These are phyloP conservation scores for Epichloe gansuensis DNA, from an alignment of 2,329 filamentous ascomycete species.

Conservation along the genomic window DNA sequence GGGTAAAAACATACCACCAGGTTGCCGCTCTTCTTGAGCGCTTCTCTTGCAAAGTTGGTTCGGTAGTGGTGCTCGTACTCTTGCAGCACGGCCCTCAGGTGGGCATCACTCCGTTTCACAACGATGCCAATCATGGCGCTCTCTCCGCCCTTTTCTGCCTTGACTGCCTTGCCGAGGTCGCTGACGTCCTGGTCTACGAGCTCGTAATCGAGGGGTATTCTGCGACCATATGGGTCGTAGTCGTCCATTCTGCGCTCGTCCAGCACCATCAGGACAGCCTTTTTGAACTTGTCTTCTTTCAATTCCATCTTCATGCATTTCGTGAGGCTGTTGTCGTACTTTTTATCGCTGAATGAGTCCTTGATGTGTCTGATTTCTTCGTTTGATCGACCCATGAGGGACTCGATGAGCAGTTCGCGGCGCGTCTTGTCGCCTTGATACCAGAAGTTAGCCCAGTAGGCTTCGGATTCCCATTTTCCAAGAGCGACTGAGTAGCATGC, in stretches of 20 bases:
- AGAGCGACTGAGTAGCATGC: conserved; percentile 82
- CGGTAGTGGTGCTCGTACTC: conserved; percentile 62
- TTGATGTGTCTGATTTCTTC: conserved; percentile 81
- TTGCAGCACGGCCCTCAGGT: conserved; percentile 67
- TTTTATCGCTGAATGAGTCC: conserved; percentile 78
- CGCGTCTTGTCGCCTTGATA: conserved; percentile 79
- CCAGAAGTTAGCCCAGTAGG: conserved; percentile 97
- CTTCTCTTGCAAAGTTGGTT: conserved; percentile 77
- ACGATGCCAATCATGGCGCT: conserved; percentile 78
- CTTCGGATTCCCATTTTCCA: conserved; percentile 82
- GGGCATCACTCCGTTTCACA: conserved; percentile 64
- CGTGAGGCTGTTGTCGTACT: conserved; percentile 68
- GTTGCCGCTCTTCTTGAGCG: conserved; percentile 79
- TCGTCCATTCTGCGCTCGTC: conserved; percentile 80
- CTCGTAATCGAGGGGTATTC: conserved; percentile 41
- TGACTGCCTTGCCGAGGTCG: conserved; percentile 53
- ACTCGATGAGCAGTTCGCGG: conserved; percentile 83
- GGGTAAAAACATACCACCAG: conserved; percentile 60
- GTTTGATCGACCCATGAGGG: conserved; percentile 80
- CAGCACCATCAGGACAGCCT: conserved; percentile 69
- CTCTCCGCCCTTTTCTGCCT: conserved; percentile 71
- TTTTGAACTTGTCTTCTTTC: conserved; percentile 92
- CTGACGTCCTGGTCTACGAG: conserved; percentile 60
- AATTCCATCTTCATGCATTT: conserved; percentile 87
- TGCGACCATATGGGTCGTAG: conserved; percentile 48